These are phyloP conservation scores for Selaginella moellendorffii DNA, from an alignment of 75 land plant genomes.

Conservation along the genomic window DNA sequence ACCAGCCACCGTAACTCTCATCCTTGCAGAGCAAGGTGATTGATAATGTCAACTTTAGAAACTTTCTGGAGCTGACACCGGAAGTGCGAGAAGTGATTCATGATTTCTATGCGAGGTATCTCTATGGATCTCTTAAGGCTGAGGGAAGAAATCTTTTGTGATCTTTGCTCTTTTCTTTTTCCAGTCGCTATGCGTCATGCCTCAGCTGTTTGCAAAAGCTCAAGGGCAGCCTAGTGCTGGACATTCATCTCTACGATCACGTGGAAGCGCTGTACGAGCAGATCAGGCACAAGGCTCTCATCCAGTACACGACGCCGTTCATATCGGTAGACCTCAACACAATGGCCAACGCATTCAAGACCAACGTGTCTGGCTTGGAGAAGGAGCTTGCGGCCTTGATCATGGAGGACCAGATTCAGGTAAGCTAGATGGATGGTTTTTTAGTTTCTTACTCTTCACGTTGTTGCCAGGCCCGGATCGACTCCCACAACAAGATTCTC, in stretches of 20 bases:
- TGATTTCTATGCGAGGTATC: conserved; percentile 9
- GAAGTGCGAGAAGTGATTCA: conserved; percentile 6
- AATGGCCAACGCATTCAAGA: conserved; percentile 2
- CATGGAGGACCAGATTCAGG: conserved; percentile 9
- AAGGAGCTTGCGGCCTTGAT: conserved; percentile 8
- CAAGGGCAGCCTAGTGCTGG: background rate
- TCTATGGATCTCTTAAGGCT: too few species aligned
- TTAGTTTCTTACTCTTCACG: background rate
- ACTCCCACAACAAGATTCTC: background rate
- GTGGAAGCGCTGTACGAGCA: conserved; percentile 8
- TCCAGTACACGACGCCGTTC: conserved; percentile 7
- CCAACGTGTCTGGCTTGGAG: conserved; percentile 7
- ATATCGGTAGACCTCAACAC: conserved; percentile 3
- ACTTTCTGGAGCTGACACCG: conserved; percentile 6
- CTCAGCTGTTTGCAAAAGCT: conserved; percentile 7
- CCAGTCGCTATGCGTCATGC: conserved; percentile 4
- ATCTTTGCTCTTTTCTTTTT: too few species aligned
- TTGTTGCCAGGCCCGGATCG: background rate
- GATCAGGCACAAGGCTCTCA: conserved; percentile 9
- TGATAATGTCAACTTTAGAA: conserved; percentile 9
- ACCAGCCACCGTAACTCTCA: background rate
- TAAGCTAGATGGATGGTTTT: background rate
- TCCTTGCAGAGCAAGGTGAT: background rate
- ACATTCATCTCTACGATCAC: conserved; percentile 8
- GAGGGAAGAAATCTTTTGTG: too few species aligned